Base-by-base conservation (phyloP, 306 rosid species). In the Lathyrus oleraceus region DNA sequence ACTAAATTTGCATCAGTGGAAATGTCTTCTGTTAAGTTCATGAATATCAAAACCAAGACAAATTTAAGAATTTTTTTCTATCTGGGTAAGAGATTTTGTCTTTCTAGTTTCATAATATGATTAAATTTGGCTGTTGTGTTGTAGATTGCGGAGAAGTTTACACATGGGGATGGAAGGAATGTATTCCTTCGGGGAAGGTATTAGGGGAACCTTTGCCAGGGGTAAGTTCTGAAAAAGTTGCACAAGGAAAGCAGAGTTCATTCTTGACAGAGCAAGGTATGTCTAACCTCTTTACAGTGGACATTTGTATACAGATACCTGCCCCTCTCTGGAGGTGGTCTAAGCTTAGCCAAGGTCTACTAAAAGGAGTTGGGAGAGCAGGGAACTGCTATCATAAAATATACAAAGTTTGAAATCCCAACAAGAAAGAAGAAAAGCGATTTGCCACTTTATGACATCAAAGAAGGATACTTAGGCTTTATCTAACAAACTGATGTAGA, bases 131-230 rank as follows among this genome's bases (percentile, higher is more conserved):
- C 5, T 82, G 66, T 64, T 62, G 45, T 36, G 10, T 42, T 75
- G 74, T 90, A 92, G 98, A 82, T 15, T 65, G 64, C 28, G 96
- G 91, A 80, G 90, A 86, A 77, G 93, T 92, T 65, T 92, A 86
- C 78, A 88, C 98, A 4, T 92, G 98, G 98, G 98, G 98, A 63
- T 92, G 98, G 98, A 92, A 85, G 80, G 98, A 92, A 84, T 92
- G 98, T 82, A 82, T 92, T 84, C 98, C 98, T 16, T 86, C 98
- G 59, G 98, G 98, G 47, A 92, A 83, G 85, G 82, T 90, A 70
- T 58, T 88, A 73, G 88, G 85, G 8, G 93, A 88, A 69, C 70
- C 84, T 61, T 69, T 69, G 44, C 15, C 70, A 32, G 88, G 78
- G 43, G 57, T 68, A 71, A 85, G 81, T 73, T 61, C 67, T n/a